Base-by-base conservation (phyloP, 345 rosid genomes). In the Moricandia arvensis region DNA sequence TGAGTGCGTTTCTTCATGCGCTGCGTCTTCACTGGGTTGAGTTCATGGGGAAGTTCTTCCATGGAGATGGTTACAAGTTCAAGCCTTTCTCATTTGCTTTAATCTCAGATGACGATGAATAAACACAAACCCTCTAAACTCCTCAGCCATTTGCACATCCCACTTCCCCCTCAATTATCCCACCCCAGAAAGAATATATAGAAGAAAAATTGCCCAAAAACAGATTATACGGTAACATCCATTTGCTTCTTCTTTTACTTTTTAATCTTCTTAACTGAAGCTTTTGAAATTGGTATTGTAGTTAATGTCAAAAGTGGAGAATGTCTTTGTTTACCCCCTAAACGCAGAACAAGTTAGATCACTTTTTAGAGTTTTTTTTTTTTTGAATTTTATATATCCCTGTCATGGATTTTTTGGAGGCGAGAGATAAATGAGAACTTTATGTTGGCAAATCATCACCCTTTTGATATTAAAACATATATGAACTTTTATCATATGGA, bases 1-100 rank as follows among this genome's bases (percentile, higher is more conserved):
- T 94, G 51, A 92, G 99, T 57, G 97, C 99, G 29, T 94, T 94
- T 83, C 87, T 94, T 10, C 99, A 94, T 18, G 97, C 99, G 11
- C 71, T 94, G 85, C 97, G 97, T 85, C 99, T 94, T 71, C 99
- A 94, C 65, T 91, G 99, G 99, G 96, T 91, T 38, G 99, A 94
- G 66, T 94, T 89, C 75, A 95, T 90, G 83, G 85, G 80, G 26
- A 94, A 94, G 81, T 91, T 94, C 87, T 94, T 89, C 89, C 64
- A 86, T 24, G 99, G 99, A 7, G 97, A 94, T 65, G 97, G 99
- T 80, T 88, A 92, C 86, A 94, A 94, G 80, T 91, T 94, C 87
- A 88, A 49, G 80, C 97, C 97, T 38, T 89, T 94, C 82, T 85
- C 93, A 9, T 94, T 94, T 75, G 85, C 97, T 16, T 69, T 79